These are phyloP conservation scores for Furcasterigmium furcatum DNA, from an alignment of 2,329 filamentous ascomycete species.

Conservation along the genomic window DNA sequence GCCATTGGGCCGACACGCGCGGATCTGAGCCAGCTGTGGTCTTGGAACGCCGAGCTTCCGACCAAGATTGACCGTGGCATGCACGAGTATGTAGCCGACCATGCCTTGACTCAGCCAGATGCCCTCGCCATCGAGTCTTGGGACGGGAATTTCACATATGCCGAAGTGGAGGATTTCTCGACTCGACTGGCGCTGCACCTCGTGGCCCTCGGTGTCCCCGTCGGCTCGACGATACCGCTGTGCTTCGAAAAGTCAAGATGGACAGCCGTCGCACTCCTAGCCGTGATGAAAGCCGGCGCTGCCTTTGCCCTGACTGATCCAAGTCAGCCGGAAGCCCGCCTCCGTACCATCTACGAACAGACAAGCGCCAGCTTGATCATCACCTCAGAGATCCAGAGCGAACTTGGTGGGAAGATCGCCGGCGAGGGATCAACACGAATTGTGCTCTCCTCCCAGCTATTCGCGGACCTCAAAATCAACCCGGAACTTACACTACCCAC, in stretches of 20 bases:
- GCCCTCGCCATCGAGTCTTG: slow-evolving; percentile 43
- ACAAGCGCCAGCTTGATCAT: slow-evolving; percentile 33
- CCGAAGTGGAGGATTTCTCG: slow-evolving; percentile 38
- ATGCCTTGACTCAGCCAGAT: slow-evolving; percentile 30
- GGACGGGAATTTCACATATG: slow-evolving; percentile 45
- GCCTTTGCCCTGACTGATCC: slow-evolving; percentile 45
- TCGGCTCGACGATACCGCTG: slow-evolving; percentile 42
- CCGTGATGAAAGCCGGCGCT: slow-evolving; percentile 45
- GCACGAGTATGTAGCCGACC: slow-evolving; percentile 42
- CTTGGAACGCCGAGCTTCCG: slow-evolving; percentile 40
- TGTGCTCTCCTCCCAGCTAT: slow-evolving; percentile 23
- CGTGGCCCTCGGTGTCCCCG: slow-evolving; percentile 25
- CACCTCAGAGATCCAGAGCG: slow-evolving; percentile 34
- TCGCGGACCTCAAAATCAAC: slow-evolving; percentile 6
- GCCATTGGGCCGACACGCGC: slow-evolving; percentile 18
- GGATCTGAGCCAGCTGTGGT: slow-evolving; percentile 41
- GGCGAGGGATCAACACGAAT: slow-evolving; percentile 25
- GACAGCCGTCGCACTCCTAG: slow-evolving; percentile 41
- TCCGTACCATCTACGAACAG: slow-evolving; percentile 41
- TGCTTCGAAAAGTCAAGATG: slow-evolving; percentile 47
- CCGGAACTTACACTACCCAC: slow-evolving; percentile 5
- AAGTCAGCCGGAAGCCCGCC: slow-evolving; percentile 39
- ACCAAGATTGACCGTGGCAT: slow-evolving; percentile 36
- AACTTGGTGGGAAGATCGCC: slow-evolving; percentile 32
- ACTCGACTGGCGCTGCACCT: slow-evolving; percentile 37